Evolutionary conservation across 345 rosid genomes (phyloP).

Genomic region (Clarkia xantiana): DNA sequence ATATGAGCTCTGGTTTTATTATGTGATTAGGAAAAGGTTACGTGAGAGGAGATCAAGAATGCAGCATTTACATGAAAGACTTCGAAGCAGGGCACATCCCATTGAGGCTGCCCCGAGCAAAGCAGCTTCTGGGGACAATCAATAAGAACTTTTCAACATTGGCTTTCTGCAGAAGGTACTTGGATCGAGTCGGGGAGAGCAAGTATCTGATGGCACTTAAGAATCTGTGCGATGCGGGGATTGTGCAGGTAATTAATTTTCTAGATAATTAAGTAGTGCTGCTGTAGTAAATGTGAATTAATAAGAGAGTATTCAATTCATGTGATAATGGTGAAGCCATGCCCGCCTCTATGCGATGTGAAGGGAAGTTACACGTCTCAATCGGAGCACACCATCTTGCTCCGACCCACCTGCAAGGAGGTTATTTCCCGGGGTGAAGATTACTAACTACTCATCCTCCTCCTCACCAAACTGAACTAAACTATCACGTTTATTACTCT

Average conservation of each 20-base stretch:
- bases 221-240: constrained; percentile 77
- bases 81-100: constrained; percentile 74
- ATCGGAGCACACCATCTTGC: constrained; percentile 78
- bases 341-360: constrained; percentile 74
- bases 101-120: constrained; percentile 76
- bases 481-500: too few relatives aligned
- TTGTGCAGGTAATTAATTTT: constrained; percentile 52
- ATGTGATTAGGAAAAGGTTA: constrained; percentile 59
- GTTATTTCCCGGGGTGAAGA: constrained; percentile 85
- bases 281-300: too few relatives aligned
- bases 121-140: constrained; percentile 83
- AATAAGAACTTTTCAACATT: constrained; percentile 88
- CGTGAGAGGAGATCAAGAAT: constrained; percentile 83
- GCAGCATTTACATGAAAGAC: constrained; percentile 89
- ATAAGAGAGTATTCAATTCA: too few relatives aligned
- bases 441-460: too few relatives aligned
- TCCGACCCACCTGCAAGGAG: constrained; percentile 96
- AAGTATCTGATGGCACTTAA: constrained; percentile 88
- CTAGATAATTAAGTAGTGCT: too few relatives aligned
- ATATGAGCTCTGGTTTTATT: not conserved
- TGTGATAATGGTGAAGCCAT: constrained; percentile 38
- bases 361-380: constrained; percentile 92
- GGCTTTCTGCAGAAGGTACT: constrained; percentile 82
- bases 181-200: constrained; percentile 88
- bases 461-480: too few relatives aligned